Conservation (phyloP, 2,329 filamentous ascomycete species). For the Parascedosporium putredinis region DNA sequence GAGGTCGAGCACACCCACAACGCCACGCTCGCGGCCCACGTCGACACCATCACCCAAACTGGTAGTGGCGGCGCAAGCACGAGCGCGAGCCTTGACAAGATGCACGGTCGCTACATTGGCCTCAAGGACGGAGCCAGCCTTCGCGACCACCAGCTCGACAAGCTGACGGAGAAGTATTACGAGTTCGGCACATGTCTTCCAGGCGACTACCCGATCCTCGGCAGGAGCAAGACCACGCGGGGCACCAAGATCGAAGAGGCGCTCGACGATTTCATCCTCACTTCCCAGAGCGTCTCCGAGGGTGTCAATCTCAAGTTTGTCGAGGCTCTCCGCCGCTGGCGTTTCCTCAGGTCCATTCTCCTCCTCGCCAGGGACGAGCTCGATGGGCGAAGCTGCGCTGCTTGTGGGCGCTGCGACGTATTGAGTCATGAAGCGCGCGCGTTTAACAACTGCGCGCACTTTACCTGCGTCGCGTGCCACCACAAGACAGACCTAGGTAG, state of each 20-base stretch:
- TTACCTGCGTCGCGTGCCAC: background rate
- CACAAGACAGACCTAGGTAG: no score
- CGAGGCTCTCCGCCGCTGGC: background rate
- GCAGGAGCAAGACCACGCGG: conserved; percentile 9
- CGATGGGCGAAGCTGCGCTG: conserved; percentile 1
- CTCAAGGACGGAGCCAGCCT: conserved; percentile 9
- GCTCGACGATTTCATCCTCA: conserved; percentile 13
- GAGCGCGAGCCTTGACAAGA: no score
- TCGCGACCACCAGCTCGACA: background rate
- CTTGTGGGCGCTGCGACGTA: background rate
- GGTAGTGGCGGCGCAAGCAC: no score
- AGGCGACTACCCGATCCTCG: conserved; percentile 9
- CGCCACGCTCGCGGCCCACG: no score
- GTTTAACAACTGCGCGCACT: background rate
- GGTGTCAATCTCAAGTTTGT: background rate
- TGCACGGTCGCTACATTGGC: no score
- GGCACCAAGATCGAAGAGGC: conserved; percentile 13
- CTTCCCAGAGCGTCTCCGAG: conserved; percentile 12
- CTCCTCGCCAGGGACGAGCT: background rate
- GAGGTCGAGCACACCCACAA: no score
- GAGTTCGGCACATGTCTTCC: conserved; percentile 14
- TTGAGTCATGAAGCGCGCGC: background rate
- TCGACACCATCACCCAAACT: no score
- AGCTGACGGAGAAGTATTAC: conserved; percentile 11
- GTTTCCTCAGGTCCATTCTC: conserved; percentile 1